Evolutionary conservation across 495 filamentous ascomycete species (phyloP).

Genomic region (Hypoxylon lienhwacheense): DNA sequence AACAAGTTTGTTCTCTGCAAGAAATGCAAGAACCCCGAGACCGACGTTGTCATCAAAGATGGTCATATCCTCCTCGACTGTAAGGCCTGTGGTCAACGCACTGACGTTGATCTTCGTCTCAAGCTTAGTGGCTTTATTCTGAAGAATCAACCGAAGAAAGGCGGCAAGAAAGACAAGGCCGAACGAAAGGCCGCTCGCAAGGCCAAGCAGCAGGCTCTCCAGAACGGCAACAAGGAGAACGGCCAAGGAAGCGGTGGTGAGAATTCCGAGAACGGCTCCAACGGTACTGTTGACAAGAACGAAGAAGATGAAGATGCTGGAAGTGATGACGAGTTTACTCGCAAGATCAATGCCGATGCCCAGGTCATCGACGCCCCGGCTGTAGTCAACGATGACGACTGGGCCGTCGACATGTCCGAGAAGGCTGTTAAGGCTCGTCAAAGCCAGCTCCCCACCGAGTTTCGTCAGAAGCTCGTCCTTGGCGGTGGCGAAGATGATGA

Average conservation of each 20-base stretch:
- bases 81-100: conserved; percentile 95
- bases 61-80: conserved; percentile 89
- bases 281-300: conserved; percentile 65
- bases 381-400: conserved; percentile 80
- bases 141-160: conserved; percentile 87
- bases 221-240: conserved; percentile 56
- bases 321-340: conserved; percentile 89
- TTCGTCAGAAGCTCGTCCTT: conserved; percentile 85
- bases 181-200: conserved; percentile 82
- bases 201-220: conserved; percentile 77
- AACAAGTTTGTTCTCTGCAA: conserved; percentile 97
- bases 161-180: conserved; percentile 89
- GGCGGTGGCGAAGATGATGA: conserved; percentile 79
- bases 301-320: conserved; percentile 61
- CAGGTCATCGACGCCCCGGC: conserved; percentile 66
- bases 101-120: conserved; percentile 85
- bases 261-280: conserved; percentile 72
- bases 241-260: conserved; percentile 65
- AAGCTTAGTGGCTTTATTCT: conserved; percentile 98
- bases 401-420: conserved; percentile 93
- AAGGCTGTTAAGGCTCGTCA: conserved; percentile 93
- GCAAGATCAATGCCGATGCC: conserved; percentile 82
- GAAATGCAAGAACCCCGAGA: conserved; percentile 99
- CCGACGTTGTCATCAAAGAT: conserved; percentile 90
- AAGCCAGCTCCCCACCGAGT: conserved; percentile 83